Evolutionary conservation across 2,329 filamentous ascomycete genomes (phyloP).

Genomic region (Cyclaneusma minus): DNA sequence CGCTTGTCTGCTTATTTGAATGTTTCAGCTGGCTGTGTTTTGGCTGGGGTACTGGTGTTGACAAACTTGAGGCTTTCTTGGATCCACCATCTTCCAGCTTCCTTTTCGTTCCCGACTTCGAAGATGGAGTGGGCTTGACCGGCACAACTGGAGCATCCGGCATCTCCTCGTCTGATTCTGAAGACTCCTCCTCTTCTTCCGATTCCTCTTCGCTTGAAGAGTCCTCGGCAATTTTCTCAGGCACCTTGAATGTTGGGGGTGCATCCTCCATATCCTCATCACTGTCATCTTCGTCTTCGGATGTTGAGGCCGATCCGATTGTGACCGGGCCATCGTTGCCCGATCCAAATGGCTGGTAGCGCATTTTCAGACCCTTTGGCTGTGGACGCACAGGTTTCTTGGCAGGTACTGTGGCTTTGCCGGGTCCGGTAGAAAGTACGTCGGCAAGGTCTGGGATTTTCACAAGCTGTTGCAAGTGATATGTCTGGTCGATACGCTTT

Average conservation of each 20-base stretch:
- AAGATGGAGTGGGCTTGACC: too few species aligned
- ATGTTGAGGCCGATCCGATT: too few species aligned
- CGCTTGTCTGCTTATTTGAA: too few species aligned
- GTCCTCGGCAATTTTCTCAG: conserved; percentile 19
- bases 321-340: conserved; percentile 25
- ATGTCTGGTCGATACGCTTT: conserved; percentile 36
- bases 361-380: conserved; percentile 49
- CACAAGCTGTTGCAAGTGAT: conserved; percentile 50
- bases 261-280: conserved; percentile 29
- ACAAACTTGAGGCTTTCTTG: too few species aligned
- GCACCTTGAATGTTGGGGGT: conserved; percentile 17
- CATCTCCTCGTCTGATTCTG: conserved; percentile 7
- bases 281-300: conserved; percentile 23
- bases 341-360: conserved; percentile 51
- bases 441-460: conserved; percentile 29
- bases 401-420: conserved; percentile 27
- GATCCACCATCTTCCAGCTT: too few species aligned
- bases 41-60: too few species aligned
- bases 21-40: too few species aligned
- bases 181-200: conserved; percentile 14
- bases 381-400: conserved; percentile 43
- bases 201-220: too few species aligned
- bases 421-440: conserved; percentile 23
- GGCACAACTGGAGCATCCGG: conserved; percentile 5
- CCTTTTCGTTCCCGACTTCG: too few species aligned